phyloP scores from a whole-genome alignment of 176 grass and related monocot genomes.

The Zoysia japonica region DNA sequence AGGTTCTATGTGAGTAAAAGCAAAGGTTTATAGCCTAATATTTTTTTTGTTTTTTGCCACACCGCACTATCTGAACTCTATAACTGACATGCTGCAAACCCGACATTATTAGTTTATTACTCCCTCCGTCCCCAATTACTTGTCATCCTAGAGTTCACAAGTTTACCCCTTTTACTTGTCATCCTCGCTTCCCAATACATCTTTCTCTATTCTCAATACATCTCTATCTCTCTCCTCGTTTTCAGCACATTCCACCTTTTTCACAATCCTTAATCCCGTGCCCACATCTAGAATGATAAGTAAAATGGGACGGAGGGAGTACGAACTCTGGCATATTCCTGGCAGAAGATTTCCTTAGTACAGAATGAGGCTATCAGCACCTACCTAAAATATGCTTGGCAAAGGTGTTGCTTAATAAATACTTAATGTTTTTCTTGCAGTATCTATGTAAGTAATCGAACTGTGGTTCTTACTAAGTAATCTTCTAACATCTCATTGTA shows the following conservation, averaged over 20 bases:
- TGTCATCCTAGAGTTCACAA: no score
- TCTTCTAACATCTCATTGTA: background rate
- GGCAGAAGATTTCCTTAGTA: background rate
- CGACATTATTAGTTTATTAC: background rate
- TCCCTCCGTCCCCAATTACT: no score
- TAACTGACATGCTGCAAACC: background rate
- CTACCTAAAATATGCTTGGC: background rate
- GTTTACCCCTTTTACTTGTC: no score
- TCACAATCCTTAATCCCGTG: no score
- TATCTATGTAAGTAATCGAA: background rate
- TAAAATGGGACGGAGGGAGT: no score
- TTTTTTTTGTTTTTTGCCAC: background rate
- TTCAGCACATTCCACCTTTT: no score
- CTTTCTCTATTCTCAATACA: no score
- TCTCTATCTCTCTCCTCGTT: no score
- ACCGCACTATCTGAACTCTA: background rate
- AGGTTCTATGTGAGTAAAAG: background rate
- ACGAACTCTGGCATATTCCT: background rate
- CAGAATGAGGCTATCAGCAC: background rate
- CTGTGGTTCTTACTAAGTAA: background rate
- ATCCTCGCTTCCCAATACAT: no score
- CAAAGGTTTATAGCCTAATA: background rate
- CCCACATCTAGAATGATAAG: no score
- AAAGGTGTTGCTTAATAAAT: background rate
- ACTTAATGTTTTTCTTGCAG: background rate